phyloP scores from a whole-genome alignment of 768 basidiomycete species.

The Leccinum disarticulatum region DNA sequence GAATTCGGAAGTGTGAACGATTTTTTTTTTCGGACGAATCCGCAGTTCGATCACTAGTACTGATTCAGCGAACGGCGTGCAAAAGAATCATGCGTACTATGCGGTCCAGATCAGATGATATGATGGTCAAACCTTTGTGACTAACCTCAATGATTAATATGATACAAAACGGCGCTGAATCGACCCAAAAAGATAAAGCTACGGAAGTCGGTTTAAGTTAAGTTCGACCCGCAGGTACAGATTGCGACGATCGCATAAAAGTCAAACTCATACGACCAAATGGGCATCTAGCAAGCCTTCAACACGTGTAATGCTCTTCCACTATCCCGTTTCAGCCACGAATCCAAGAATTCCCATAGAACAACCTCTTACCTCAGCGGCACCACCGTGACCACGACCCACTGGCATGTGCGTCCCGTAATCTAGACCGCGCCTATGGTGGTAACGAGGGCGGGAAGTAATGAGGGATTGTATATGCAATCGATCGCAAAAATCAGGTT shows the following conservation, averaged over 20 bases:
- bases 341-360: constrained; percentile 62
- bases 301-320: constrained; percentile 44
- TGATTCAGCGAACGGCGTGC: too few species aligned
- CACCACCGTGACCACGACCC: constrained; percentile 51
- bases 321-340: constrained; percentile 52
- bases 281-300: constrained; percentile 44
- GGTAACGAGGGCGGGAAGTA: constrained; percentile 62
- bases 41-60: too few species aligned
- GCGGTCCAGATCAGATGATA: background rate
- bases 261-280: constrained; percentile 65
- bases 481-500: constrained; percentile 73
- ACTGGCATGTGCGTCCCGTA: constrained; percentile 47
- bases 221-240: background rate
- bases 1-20: background rate
- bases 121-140: background rate
- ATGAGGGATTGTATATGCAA: constrained; percentile 75
- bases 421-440: constrained; percentile 50
- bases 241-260: constrained; percentile 11
- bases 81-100: background rate
- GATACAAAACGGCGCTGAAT: background rate
- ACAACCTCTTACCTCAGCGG: constrained; percentile 76
- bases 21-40: too few species aligned
- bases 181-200: background rate
- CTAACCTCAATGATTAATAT: too few species aligned
- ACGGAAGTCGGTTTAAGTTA: background rate